Evolutionary conservation across 2,329 filamentous ascomycete species (phyloP).

Genomic region (Cercospora sp.): DNA sequence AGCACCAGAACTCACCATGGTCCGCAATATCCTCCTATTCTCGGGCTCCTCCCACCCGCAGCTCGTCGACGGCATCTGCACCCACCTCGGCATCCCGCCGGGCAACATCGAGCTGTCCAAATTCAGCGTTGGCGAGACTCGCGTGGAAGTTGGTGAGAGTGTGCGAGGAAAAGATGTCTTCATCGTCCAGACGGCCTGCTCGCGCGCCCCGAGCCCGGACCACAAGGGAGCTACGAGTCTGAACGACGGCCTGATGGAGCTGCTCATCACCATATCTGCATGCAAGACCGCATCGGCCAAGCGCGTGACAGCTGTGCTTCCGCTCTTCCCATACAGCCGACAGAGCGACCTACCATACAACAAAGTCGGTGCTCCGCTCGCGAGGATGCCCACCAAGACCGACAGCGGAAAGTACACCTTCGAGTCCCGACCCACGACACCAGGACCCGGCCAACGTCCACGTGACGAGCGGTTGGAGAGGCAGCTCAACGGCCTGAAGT

Average conservation of each 20-base stretch:
- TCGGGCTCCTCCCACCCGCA: constrained; percentile 90
- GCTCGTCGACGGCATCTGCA: constrained; percentile 83
- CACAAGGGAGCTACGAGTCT: constrained; percentile 23
- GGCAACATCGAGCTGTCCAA: constrained; percentile 83
- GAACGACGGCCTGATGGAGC: constrained; percentile 94
- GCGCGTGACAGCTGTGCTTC: constrained; percentile 88
- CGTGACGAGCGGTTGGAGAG: constrained; percentile 58
- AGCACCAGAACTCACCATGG: constrained; percentile 58
- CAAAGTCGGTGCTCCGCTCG: constrained; percentile 85
- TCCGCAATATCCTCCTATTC: constrained; percentile 91
- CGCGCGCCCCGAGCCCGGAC: constrained; percentile 14
- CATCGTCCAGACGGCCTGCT: constrained; percentile 76
- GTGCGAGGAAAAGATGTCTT: constrained; percentile 98
- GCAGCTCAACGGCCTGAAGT: constrained; percentile 67
- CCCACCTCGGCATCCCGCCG: constrained; percentile 80
- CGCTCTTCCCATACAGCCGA: constrained; percentile 93
- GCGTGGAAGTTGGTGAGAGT: constrained; percentile 93
- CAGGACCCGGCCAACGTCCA: constrained; percentile 63
- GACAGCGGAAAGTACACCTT: constrained; percentile 74
- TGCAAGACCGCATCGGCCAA: constrained; percentile 93
- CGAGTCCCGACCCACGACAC: constrained; percentile 86
- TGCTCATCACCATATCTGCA: constrained; percentile 97
- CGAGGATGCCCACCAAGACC: constrained; percentile 63
- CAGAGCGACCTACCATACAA: constrained; percentile 97
- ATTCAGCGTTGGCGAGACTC: constrained; percentile 92